phyloP scores from a whole-genome alignment of 768 basidiomycete species.

The Auricularia auricula-judae region DNA sequence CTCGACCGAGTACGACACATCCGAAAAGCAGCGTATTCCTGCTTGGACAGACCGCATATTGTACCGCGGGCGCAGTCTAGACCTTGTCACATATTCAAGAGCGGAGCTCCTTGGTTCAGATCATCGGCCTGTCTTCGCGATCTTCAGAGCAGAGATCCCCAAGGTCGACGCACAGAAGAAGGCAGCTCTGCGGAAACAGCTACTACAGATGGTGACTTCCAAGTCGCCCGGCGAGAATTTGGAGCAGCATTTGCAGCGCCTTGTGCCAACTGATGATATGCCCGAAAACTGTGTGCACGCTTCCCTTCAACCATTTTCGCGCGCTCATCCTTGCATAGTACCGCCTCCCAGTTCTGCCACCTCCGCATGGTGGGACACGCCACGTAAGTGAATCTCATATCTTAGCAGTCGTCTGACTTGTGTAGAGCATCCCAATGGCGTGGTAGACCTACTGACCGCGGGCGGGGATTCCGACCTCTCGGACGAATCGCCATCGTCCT shows the following conservation, averaged over 20 bases:
- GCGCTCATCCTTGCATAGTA: slow-evolving; percentile 32
- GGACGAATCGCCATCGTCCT: slow-evolving; percentile 58
- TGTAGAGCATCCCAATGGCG: slow-evolving; percentile 49
- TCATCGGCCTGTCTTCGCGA: slow-evolving; percentile 90
- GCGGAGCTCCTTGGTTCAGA: slow-evolving; percentile 87
- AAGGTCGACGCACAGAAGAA: slow-evolving; percentile 72
- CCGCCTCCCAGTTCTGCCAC: slow-evolving; percentile 80
- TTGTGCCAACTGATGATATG: slow-evolving; percentile 36
- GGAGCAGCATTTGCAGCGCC: slow-evolving; percentile 55
- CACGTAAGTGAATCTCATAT: slow-evolving; percentile 33
- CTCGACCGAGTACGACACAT: slow-evolving; percentile 83
- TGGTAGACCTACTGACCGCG: slow-evolving; percentile 71
- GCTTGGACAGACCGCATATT: slow-evolving; percentile 99
- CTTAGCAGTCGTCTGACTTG: background rate
- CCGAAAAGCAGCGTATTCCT: slow-evolving; percentile 92
- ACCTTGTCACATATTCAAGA: slow-evolving; percentile 69
- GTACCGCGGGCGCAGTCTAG: slow-evolving; percentile 62
- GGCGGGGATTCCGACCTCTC: slow-evolving; percentile 48
- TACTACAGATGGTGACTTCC: slow-evolving; percentile 53
- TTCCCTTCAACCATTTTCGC: background rate
- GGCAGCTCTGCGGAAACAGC: slow-evolving; percentile 51
- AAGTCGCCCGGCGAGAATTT: slow-evolving; percentile 56
- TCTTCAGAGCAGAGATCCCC: slow-evolving; percentile 69
- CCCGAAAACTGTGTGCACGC: background rate
- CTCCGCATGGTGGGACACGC: slow-evolving; percentile 65